These are phyloP conservation scores for Kwoniella bestiolae DNA, from an alignment of 768 basidiomycete genomes.

Conservation along the genomic window DNA sequence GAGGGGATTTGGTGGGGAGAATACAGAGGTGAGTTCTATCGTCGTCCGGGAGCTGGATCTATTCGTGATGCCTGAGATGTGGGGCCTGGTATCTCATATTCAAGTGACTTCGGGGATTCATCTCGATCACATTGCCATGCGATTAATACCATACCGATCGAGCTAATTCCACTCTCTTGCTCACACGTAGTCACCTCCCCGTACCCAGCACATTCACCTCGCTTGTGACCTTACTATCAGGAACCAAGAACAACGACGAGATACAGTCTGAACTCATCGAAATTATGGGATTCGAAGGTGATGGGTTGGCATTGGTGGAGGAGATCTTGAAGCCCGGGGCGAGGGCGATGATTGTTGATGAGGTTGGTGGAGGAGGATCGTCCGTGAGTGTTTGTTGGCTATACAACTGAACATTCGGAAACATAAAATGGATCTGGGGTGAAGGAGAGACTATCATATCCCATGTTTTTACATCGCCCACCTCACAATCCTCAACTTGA, in stretches of 20 bases:
- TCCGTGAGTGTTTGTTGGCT: not conserved
- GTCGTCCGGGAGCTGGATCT: not conserved
- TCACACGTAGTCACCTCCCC: slow-evolving; percentile 38
- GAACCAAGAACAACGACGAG: slow-evolving; percentile 63
- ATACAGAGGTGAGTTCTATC: slow-evolving; percentile 12
- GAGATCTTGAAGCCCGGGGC: slow-evolving; percentile 69
- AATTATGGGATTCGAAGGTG: slow-evolving; percentile 71
- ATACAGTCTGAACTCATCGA: slow-evolving; percentile 80
- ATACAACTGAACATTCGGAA: too few relatives aligned
- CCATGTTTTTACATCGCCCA: too few relatives aligned
- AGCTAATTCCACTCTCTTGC: not conserved
- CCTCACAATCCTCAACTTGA: too few relatives aligned
- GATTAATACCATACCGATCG: not conserved
- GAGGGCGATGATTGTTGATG: slow-evolving; percentile 56
- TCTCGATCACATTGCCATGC: too few relatives aligned
- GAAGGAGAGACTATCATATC: too few relatives aligned
- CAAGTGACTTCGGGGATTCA: too few relatives aligned
- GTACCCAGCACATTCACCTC: slow-evolving; percentile 32
- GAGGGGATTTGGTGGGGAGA: slow-evolving; percentile 1
- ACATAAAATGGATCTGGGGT: too few relatives aligned
- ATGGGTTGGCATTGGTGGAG: slow-evolving; percentile 76
- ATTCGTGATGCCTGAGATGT: too few relatives aligned
- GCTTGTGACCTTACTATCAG: slow-evolving; percentile 38
- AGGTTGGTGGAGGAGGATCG: slow-evolving; percentile 17
- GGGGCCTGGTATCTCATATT: too few relatives aligned